Evolutionary conservation across 2,329 filamentous ascomycete species (phyloP).

Genomic region (Sclerotinia subarctica): DNA sequence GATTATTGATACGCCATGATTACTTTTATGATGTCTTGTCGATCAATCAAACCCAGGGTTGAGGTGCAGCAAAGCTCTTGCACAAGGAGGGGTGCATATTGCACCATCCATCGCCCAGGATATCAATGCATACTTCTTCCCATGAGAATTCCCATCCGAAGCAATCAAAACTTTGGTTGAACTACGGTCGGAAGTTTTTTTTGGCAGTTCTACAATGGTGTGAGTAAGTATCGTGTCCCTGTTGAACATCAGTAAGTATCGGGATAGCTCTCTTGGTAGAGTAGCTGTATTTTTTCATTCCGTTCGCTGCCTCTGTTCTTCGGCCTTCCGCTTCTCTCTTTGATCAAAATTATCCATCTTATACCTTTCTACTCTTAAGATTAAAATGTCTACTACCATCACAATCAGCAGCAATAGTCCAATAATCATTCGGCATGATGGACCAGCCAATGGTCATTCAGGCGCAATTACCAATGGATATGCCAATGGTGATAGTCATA

Average conservation of each 20-base stretch:
- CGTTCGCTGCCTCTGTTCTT: background rate
- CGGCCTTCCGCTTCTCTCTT: background rate
- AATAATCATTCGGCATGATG: constrained; percentile 18
- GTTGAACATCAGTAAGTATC: constrained; percentile 2
- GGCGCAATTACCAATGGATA: constrained; percentile 14
- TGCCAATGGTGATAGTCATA: constrained; percentile 4
- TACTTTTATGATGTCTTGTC: background rate
- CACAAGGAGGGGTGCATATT: constrained; percentile 19
- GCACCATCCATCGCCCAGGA: constrained; percentile 14
- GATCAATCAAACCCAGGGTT: background rate
- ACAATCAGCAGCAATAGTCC: constrained; percentile 19
- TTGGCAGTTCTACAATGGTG: no score
- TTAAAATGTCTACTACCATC: constrained; percentile 16
- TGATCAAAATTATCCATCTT: background rate
- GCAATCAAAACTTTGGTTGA: background rate
- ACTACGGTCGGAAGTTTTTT: background rate
- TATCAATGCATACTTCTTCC: background rate
- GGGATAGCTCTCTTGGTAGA: background rate
- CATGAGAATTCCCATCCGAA: background rate
- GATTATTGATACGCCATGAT: background rate
- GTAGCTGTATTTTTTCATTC: background rate
- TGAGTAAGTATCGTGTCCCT: background rate
- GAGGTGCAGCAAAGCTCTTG: background rate
- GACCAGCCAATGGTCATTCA: background rate
- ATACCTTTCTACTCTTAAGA: background rate